Evolutionary conservation across 768 basidiomycete genomes (phyloP).

Genomic region (Crepidotus variabilis): DNA sequence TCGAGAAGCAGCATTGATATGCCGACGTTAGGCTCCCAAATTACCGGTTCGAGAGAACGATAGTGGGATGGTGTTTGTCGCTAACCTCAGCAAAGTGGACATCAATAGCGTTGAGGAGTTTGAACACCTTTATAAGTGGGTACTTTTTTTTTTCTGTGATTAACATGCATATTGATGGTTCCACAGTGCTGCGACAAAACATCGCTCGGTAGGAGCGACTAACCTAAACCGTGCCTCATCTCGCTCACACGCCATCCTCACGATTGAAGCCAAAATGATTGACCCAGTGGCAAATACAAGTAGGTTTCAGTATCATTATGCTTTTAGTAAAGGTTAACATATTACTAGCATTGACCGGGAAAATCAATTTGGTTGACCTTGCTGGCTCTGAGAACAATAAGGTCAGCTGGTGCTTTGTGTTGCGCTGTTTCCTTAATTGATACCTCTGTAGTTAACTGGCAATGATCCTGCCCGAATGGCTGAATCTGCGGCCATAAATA

Average conservation of each 20-base stretch:
- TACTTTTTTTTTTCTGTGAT: background rate
- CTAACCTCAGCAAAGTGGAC: constrained; percentile 41
- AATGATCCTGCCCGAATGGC: constrained; percentile 86
- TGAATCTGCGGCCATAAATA: constrained; percentile 88
- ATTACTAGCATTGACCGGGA: constrained; percentile 58
- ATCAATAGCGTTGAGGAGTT: constrained; percentile 42
- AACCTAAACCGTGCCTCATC: constrained; percentile 83
- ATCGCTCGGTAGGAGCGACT: constrained; percentile 83
- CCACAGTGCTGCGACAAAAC: constrained; percentile 64
- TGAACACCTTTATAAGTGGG: constrained; percentile 43
- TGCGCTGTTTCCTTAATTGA: background rate
- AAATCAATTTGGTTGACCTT: constrained; percentile 84
- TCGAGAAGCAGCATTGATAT: background rate
- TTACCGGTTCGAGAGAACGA: constrained; percentile 54
- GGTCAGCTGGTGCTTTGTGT: constrained; percentile 26
- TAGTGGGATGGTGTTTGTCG: constrained; percentile 50
- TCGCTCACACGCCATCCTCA: constrained; percentile 84
- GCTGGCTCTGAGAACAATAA: constrained; percentile 94
- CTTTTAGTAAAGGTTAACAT: background rate
- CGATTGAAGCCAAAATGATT: constrained; percentile 60
- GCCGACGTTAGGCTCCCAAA: constrained; percentile 37
- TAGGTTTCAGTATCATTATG: constrained; percentile 23
- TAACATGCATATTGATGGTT: background rate
- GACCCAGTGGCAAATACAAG: constrained; percentile 53
- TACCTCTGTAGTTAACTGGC: constrained; percentile 57